Conservation (phyloP, 108 stramenopile species). For the Parietichytrium sp. region DNA sequence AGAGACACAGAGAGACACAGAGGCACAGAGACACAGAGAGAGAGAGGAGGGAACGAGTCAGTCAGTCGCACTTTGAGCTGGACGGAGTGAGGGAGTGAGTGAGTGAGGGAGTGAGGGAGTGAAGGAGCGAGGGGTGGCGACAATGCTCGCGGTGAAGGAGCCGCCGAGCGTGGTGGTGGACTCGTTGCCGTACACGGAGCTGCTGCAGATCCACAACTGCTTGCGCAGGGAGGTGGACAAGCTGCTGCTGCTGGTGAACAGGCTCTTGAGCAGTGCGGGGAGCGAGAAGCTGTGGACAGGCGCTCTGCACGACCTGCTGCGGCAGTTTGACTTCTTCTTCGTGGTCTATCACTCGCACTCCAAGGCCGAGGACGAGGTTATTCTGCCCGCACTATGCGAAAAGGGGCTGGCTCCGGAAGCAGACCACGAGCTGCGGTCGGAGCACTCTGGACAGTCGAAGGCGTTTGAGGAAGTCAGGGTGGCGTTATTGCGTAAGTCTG, state of each 20-base stretch:
- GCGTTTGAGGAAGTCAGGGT: slow-evolving; percentile 10
- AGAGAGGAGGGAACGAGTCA: too few species aligned
- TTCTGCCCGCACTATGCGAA: slow-evolving; percentile 56
- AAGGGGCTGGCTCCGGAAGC: slow-evolving; percentile 42
- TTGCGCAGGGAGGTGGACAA: slow-evolving; percentile 5
- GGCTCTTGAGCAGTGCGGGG: neutral
- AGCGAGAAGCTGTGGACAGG: neutral
- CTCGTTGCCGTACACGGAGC: neutral
- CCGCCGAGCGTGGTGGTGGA: too few species aligned
- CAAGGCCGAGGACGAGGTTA: slow-evolving; percentile 60
- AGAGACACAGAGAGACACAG: too few species aligned
- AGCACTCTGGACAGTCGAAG: neutral
- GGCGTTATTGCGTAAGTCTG: neutral
- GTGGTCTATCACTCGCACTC: slow-evolving; percentile 56
- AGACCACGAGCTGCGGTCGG: neutral
- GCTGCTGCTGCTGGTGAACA: neutral
- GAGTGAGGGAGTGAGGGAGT: too few species aligned
- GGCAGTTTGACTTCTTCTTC: slow-evolving; percentile 55
- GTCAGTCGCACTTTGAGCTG: too few species aligned
- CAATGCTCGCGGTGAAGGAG: too few species aligned
- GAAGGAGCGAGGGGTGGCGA: too few species aligned
- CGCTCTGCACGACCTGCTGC: neutral
- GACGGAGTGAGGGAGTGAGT: too few species aligned
- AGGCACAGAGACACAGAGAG: too few species aligned
- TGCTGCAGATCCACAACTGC: slow-evolving; percentile 5